Base-by-base conservation (phyloP, 2,329 filamentous ascomycete species). In the Magnaporthiopsis poae region DNA sequence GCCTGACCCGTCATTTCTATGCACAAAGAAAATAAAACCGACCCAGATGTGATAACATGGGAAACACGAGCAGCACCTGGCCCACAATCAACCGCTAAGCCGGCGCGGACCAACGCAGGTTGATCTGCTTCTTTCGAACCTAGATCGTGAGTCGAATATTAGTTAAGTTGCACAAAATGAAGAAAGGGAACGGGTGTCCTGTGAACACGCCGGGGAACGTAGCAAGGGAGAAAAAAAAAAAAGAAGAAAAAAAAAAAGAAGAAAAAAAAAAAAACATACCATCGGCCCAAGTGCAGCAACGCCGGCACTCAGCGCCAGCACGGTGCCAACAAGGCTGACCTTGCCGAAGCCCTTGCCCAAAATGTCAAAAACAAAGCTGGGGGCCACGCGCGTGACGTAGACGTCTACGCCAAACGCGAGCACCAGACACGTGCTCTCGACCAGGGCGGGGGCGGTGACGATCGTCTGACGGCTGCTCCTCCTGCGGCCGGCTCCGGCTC, bases 301-400 rank as follows among this genome's bases (percentile, higher is more conserved):
- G 62, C 92, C 92, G 59, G 86, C 82, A 62, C 85, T 86, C 71
- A 98, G 81, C 25, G 91, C 94, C 60, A 90, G 81, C 56, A 99
- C 92, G 0, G 95, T 99, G 21, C 85, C 82, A 56, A 97, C 77
- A 74, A 99, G 85, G 71, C 92, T 90, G 66, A 92, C 75, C 81
- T 96, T 97, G 75, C 94, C 95, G 77, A 99, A 99, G 2, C 91
- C 91, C 78, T 92, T 95, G 69, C 92, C 95, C 21, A 99, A 80
- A 60, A 98, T 87, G 78, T 99, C 95, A 76, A 99, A 99, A 21
- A 90, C 85, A 71, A 90, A 87, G 76, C 92, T 96, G 0, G 95
- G 95, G n/a, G 89, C 86, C 13, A 96, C 86, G 65, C 92, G 83
- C 0, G 92, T 94, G 18, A 90, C 92, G 71, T 96, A 99, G 1